These are phyloP conservation scores for Sordariomycetes sp. DNA, from an alignment of 2,329 filamentous ascomycete species.

Conservation along the genomic window DNA sequence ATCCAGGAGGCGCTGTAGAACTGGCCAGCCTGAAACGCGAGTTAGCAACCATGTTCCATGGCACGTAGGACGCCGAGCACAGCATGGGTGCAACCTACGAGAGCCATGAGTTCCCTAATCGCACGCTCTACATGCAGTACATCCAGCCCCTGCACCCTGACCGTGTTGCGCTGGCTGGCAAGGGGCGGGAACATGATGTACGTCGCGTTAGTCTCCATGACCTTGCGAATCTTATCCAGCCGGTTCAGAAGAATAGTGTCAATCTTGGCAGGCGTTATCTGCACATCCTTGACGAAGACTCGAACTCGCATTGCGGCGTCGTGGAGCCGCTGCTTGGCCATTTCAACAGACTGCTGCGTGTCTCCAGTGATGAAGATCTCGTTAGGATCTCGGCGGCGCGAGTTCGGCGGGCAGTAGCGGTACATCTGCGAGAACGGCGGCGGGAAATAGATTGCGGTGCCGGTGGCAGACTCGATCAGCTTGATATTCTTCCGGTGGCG, in stretches of 20 bases:
- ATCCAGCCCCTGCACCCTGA: slow-evolving; percentile 86
- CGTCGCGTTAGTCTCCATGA: slow-evolving; percentile 91
- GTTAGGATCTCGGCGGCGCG: slow-evolving; percentile 67
- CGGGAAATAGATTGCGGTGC: slow-evolving; percentile 96
- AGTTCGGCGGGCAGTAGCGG: slow-evolving; percentile 74
- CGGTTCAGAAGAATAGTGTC: slow-evolving; percentile 86
- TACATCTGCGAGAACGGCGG: slow-evolving; percentile 87
- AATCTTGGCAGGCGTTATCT: slow-evolving; percentile 81
- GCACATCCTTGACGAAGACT: slow-evolving; percentile 82
- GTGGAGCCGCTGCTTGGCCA: slow-evolving; percentile 83
- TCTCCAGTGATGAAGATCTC: slow-evolving; percentile 95
- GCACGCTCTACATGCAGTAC: slow-evolving; percentile 90
- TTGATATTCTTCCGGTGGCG: slow-evolving; percentile 96
- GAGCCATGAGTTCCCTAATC: slow-evolving; percentile 86
- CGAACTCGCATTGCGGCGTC: slow-evolving; percentile 73
- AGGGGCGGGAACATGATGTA: slow-evolving; percentile 87
- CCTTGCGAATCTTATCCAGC: slow-evolving; percentile 93
- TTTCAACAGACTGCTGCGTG: slow-evolving; percentile 66
- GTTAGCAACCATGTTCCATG: background rate
- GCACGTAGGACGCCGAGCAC: slow-evolving; percentile 4
- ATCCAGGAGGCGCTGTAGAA: slow-evolving; percentile 98
- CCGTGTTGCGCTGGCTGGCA: slow-evolving; percentile 69
- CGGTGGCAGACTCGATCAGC: slow-evolving; percentile 86
- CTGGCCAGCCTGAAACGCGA: slow-evolving; percentile 59
- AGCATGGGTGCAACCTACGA: slow-evolving; percentile 41